These are phyloP conservation scores for Fusarium fujikuroi DNA, from an alignment of 2,329 filamentous ascomycete genomes.

Conservation along the genomic window DNA sequence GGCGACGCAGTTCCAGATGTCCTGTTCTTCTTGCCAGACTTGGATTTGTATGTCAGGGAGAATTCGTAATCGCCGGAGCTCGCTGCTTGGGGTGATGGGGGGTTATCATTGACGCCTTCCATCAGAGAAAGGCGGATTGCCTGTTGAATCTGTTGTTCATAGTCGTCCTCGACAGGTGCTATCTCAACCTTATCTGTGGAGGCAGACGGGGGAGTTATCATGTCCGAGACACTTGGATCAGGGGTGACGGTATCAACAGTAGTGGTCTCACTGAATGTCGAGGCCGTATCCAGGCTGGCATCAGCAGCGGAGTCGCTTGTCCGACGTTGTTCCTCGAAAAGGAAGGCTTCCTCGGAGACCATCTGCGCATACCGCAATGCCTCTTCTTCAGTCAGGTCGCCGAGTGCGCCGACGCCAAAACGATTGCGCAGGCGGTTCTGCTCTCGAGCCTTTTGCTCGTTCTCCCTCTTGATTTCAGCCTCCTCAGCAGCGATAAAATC, in stretches of 20 bases:
- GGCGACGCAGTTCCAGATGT: slow-evolving; percentile 49
- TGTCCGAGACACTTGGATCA: slow-evolving; percentile 62
- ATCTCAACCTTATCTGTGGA: slow-evolving; percentile 19
- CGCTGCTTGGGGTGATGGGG: slow-evolving; percentile 57
- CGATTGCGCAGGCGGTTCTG: slow-evolving; percentile 76
- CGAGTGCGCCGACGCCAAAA: slow-evolving; percentile 82
- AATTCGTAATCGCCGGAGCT: slow-evolving; percentile 63
- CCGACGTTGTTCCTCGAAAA: slow-evolving; percentile 66
- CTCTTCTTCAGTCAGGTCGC: slow-evolving; percentile 73
- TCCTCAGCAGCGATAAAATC: slow-evolving; percentile 90
- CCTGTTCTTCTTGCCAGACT: slow-evolving; percentile 54
- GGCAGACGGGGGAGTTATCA: slow-evolving; percentile 44
- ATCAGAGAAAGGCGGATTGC: slow-evolving; percentile 71
- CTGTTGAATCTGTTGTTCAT: slow-evolving; percentile 70
- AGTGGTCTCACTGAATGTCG: slow-evolving; percentile 55
- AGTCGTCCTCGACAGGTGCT: slow-evolving; percentile 57
- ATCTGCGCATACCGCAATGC: slow-evolving; percentile 73
- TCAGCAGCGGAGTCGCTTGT: slow-evolving; percentile 64
- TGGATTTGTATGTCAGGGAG: slow-evolving; percentile 60
- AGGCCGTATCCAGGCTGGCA: slow-evolving; percentile 55
- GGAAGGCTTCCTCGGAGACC: slow-evolving; percentile 70
- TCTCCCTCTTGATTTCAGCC: slow-evolving; percentile 80
- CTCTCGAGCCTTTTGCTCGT: slow-evolving; percentile 73
- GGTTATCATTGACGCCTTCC: slow-evolving; percentile 62
- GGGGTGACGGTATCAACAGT: slow-evolving; percentile 62